Conservation (phyloP, 768 basidiomycete genomes). For the Pleurotus salmoneostramineus region DNA sequence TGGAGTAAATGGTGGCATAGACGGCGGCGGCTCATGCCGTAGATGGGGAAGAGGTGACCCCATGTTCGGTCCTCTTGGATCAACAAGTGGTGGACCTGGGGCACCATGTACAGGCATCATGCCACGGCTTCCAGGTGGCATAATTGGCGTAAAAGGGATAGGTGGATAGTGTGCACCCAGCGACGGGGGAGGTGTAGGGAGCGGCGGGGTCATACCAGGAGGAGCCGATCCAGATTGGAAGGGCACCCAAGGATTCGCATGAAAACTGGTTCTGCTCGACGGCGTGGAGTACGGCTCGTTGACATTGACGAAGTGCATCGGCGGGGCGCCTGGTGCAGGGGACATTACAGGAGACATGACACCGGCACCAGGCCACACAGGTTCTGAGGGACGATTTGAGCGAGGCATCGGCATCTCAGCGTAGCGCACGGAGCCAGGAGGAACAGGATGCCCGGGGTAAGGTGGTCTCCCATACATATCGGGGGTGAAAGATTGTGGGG, state of each 20-base stretch:
- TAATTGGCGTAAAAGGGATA: neutral
- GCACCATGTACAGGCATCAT: neutral
- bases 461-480: neutral
- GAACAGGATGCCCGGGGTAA: neutral
- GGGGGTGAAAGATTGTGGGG: neutral
- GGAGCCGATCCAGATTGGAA: neutral
- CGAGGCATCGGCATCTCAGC: neutral
- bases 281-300: neutral
- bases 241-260: constrained; percentile 2
- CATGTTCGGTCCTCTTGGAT: neutral
- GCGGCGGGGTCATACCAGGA: neutral
- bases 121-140: neutral
- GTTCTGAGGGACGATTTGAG: constrained; percentile 4
- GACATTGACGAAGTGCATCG: neutral
- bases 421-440: neutral
- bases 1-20: neutral
- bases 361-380: constrained; percentile 13
- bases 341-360: constrained; percentile 14
- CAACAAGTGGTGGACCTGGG: neutral
- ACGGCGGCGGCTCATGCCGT: neutral
- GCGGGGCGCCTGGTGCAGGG: neutral
- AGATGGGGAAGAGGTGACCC: neutral
- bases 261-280: constrained; percentile 4
- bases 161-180: neutral
- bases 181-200: neutral